A percentile compares a stretch with the other conserved stretches of the same genome.
phyloP scores from a whole-genome alignment of 208 protist species.

The Trypanosoma cruzi region DNA sequence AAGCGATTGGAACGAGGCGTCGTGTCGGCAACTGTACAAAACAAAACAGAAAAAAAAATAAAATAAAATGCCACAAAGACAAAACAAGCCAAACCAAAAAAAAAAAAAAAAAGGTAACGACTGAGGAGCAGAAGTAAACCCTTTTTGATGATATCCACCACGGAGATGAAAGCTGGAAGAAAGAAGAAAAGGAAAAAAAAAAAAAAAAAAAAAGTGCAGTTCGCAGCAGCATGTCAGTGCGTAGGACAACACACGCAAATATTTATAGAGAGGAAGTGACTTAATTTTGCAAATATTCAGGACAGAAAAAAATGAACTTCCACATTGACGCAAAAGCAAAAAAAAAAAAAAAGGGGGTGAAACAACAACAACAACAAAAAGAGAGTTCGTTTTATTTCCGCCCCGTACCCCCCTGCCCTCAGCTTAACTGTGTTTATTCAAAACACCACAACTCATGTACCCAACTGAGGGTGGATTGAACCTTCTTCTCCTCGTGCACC shows the following conservation, averaged over 20 bases:
- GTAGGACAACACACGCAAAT: neutral
- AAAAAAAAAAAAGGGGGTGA: too few species aligned
- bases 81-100: slow-evolving; percentile 10
- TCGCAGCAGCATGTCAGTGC: neutral
- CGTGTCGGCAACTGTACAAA: neutral
- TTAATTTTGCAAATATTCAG: too few species aligned
- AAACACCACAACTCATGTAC: neutral
- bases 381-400: too few species aligned
- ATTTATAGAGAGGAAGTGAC: slow-evolving; percentile 4
- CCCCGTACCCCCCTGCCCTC: too few species aligned
- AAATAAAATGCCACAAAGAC: slow-evolving; percentile 22
- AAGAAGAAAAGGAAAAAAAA: slow-evolving; percentile 21
- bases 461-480: neutral
- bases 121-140: slow-evolving; percentile 4
- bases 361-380: too few species aligned
- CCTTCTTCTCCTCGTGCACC: neutral
- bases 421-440: too few species aligned
- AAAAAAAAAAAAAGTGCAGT: slow-evolving; percentile 15
- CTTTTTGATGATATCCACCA: neutral
- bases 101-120: slow-evolving; percentile 27
- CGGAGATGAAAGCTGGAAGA: neutral
- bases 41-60: too few species aligned
- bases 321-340: too few species aligned
- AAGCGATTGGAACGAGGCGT: neutral
- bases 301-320: too few species aligned